Conservation (phyloP, 345 rosid species). For the Citrus cavaleriei region DNA sequence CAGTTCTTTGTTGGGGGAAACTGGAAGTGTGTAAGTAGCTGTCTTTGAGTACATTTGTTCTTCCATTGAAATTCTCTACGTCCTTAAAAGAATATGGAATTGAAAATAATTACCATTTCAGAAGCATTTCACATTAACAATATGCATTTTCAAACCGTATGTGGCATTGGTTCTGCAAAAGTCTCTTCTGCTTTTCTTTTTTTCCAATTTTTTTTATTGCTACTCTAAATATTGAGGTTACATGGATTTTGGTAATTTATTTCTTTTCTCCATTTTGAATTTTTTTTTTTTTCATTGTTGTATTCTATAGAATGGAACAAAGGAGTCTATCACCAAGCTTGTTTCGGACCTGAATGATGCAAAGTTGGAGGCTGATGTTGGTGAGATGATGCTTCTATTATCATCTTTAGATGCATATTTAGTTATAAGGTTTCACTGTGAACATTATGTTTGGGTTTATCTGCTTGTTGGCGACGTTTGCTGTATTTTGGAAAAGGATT, state of each 20-base stretch:
- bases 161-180: neutral
- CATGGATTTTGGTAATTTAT: conserved; percentile 7
- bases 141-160: neutral
- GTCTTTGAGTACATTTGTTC: neutral
- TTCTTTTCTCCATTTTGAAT: conserved; percentile 5
- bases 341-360: conserved; percentile 83
- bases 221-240: neutral
- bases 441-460: neutral
- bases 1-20: conserved; percentile 99
- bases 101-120: neutral
- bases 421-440: neutral
- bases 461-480: neutral
- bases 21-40: conserved; percentile 94
- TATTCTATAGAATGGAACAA: conserved; percentile 75
- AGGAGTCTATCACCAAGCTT: conserved; percentile 84
- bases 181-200: neutral
- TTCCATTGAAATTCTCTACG: neutral
- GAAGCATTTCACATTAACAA: neutral
- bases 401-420: neutral
- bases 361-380: conserved; percentile 86
- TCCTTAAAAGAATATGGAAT: neutral
- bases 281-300: conserved; percentile 7
- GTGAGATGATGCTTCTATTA: conserved; percentile 34
- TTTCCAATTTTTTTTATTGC: neutral
- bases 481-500: neutral